A percentile compares a stretch with the other conserved stretches of the same genome.
Conservation (phyloP, 1,284 basidiomycete species). For the Boletus sp. region DNA sequence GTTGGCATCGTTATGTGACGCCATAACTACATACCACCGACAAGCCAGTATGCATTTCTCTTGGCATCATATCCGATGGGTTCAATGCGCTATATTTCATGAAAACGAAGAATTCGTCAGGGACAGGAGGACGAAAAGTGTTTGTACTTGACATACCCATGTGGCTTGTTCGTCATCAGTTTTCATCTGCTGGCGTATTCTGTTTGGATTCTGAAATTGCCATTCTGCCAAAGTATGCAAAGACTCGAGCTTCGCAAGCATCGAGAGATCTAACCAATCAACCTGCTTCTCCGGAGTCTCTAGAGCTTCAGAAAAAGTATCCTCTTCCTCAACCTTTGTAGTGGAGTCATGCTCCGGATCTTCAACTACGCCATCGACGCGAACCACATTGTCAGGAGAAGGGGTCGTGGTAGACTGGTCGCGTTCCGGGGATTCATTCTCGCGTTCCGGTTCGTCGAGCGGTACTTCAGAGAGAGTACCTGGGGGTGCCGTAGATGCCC, state of each 20-base stretch:
- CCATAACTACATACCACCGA: conserved; percentile 56
- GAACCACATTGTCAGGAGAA: conserved; percentile 1
- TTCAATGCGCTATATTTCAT: conserved; percentile 65
- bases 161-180: conserved; percentile 70
- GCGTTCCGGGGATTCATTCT: conserved; percentile 2
- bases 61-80: conserved; percentile 85
- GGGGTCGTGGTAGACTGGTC: not conserved
- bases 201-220: conserved; percentile 74
- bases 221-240: conserved; percentile 72
- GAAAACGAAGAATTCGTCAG: conserved; percentile 4
- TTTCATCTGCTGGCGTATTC: conserved; percentile 69
- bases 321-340: conserved; percentile 28
- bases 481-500: conserved; percentile 26
- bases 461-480: conserved; percentile 11
- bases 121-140: not conserved
- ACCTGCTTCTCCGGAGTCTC: conserved; percentile 24
- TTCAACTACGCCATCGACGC: not conserved
- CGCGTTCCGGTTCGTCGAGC: conserved; percentile 8
- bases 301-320: conserved; percentile 15
- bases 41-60: conserved; percentile 85
- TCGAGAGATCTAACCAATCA: conserved; percentile 68
- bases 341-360: not conserved
- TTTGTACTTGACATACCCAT: conserved; percentile 56
- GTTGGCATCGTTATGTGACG: conserved; percentile 3
- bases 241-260: conserved; percentile 75